Percentiles rank a stretch among this genome's conserved stretches.
These are phyloP conservation scores for Colletotrichum sp. DNA, from an alignment of 2,329 filamentous ascomycete genomes.

Conservation along the genomic window DNA sequence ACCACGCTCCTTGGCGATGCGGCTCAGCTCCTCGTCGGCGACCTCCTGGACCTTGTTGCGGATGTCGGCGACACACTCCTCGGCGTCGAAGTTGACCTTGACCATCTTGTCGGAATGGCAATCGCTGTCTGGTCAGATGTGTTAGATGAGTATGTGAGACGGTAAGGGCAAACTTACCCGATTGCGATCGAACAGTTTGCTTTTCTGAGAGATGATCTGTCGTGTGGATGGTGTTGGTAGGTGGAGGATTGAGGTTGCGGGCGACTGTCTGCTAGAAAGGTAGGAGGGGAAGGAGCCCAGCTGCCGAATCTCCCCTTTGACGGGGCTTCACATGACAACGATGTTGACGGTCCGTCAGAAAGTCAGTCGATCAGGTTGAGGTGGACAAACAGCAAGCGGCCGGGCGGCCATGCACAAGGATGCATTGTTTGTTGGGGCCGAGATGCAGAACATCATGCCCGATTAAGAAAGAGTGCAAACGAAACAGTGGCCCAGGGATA, in stretches of 20 bases:
- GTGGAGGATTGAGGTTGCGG: neutral
- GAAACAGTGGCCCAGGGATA: neutral
- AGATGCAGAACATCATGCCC: neutral
- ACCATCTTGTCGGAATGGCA: neutral
- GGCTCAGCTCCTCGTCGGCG: neutral
- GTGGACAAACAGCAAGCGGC: neutral
- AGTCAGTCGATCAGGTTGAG: neutral
- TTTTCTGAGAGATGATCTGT: neutral
- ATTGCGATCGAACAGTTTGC: accelerated
- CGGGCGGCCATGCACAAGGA: neutral
- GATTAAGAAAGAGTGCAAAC: neutral
- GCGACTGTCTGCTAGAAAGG: neutral
- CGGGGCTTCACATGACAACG: neutral
- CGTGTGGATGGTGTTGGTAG: neutral
- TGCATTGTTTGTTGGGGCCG: neutral
- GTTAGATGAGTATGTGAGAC: neutral
- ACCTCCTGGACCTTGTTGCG: neutral
- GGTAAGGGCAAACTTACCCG: neutral
- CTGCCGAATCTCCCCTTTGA: neutral
- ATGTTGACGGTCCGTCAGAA: neutral
- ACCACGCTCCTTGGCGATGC: neutral
- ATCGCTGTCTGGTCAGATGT: neutral
- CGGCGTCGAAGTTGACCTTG: neutral
- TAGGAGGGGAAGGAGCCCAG: neutral
- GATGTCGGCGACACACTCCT: neutral